Conservation (phyloP, 768 basidiomycete species). For the Atractiella rhizophila region DNA sequence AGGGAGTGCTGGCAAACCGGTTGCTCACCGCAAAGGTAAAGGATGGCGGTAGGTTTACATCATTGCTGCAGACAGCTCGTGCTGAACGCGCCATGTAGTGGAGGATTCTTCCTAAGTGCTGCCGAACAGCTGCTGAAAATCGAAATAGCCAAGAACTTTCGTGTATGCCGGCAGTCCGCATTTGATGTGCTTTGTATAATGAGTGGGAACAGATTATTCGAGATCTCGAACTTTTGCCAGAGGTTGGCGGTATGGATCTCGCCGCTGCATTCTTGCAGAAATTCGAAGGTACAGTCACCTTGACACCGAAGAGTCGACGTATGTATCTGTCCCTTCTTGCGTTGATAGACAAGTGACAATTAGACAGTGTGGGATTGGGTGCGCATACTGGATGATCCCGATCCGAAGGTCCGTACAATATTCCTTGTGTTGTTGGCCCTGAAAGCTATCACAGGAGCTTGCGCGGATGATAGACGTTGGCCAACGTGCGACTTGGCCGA, state of each 20-base stretch:
- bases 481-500: conserved; percentile 84
- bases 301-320: conserved; percentile 18
- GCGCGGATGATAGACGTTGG: conserved; percentile 69
- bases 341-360: neutral
- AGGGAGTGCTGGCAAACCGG: conserved; percentile 73
- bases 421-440: too few species aligned
- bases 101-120: conserved; percentile 73
- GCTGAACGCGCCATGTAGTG: neutral
- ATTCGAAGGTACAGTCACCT: conserved; percentile 21
- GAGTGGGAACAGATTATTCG: conserved; percentile 42
- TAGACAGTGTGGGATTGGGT: conserved; percentile 62
- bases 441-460: too few species aligned
- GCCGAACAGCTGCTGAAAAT: conserved; percentile 86
- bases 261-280: conserved; percentile 77
- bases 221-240: conserved; percentile 84
- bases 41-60: conserved; percentile 48
- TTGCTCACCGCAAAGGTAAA: conserved; percentile 80
- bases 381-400: conserved; percentile 27
- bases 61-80: conserved; percentile 14
- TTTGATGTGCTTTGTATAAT: neutral
- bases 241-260: conserved; percentile 82
- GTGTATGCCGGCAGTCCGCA: conserved; percentile 24
- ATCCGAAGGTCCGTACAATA: too few species aligned
- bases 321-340: neutral
- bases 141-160: conserved; percentile 89